Evolutionary conservation across 1,284 basidiomycete species (phyloP), one percentile per base, ranked within the genome.

Genomic region (Ustilago curta): DNA sequence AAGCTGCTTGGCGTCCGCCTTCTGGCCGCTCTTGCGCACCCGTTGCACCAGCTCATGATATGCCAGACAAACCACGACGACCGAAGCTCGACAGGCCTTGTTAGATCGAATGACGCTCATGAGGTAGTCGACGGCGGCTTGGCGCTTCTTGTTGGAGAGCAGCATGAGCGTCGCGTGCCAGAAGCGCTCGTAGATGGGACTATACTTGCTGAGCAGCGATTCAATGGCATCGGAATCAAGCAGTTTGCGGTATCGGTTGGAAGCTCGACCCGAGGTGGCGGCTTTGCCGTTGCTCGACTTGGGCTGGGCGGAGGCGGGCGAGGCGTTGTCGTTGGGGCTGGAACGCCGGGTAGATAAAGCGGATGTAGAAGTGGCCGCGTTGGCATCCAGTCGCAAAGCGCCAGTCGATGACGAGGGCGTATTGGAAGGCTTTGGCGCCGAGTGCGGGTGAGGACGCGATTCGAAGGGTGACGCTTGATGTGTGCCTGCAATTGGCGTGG

Each of bases 11-110:
- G 58, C 32, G 16, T 45, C 21, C 21, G 18, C 18, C 29, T 60
- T 63, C 5, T 58, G 62, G 0, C 66, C 42, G n/a, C 37, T 43
- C 39, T 65, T 59, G 3, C 68, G 52, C 11, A 70, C 64, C 4
- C 68, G 62, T 21, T 71, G 73, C 4, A 75, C 70, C 4, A 79
- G 60, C 52, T 79, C 77, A 43, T 71, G 69, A 35, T 79, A 79
- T 5, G 77, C 75, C 1, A 79, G 64, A 50, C 77, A 79, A 31
- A 71, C 67, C 9, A 77, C 70, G 3, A 79, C 70, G 6, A 74
- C 69, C 7, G 77, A 79, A 27, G 77, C 77, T 29, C 67, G 71
- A 56, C 77, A 69, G 5, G 65, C 64, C 35, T 69, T 68, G 62
- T 58, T 60, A 40, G 70, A 70, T 11, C 63, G 57, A 18, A 76